A percentile compares a stretch with the other conserved stretches of the same genome.
These are phyloP conservation scores for Aspergillus luchuensis DNA, from an alignment of 2,329 filamentous ascomycete species.

Conservation along the genomic window DNA sequence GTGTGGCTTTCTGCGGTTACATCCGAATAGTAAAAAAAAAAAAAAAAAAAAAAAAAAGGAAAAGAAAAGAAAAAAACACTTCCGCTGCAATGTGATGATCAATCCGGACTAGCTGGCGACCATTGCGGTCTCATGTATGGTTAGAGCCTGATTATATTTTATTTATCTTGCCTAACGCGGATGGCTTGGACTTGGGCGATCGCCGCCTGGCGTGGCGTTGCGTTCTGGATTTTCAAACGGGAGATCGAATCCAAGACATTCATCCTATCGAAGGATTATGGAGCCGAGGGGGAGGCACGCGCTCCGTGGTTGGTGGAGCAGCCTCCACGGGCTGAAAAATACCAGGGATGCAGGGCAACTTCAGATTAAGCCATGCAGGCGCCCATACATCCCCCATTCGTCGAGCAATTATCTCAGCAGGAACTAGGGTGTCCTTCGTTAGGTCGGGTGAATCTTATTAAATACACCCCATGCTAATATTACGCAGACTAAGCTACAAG, in stretches of 20 bases:
- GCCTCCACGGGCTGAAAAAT: not conserved
- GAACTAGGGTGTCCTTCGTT: not conserved
- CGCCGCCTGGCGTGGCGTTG: constrained; percentile 7
- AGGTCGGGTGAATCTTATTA: not conserved
- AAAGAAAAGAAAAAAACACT: no score
- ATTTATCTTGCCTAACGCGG: not conserved
- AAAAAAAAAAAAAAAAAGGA: no score
- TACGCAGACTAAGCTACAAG: not conserved
- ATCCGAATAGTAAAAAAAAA: not conserved
- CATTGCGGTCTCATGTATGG: not conserved
- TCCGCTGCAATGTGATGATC: not conserved
- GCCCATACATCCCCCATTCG: not conserved
- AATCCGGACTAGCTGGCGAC: not conserved
- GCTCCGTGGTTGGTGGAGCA: not conserved
- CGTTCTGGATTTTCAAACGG: constrained; percentile 1
- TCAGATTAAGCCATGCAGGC: constrained; percentile 2
- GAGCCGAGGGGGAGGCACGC: not conserved
- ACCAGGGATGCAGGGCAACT: constrained; percentile 3
- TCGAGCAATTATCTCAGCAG: not conserved
- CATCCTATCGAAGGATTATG: not conserved
- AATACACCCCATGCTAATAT: not conserved
- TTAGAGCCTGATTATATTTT: not conserved
- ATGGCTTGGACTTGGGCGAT: constrained; percentile 5
- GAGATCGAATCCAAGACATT: constrained; percentile 4
- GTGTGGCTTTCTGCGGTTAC: not conserved